Evolutionary conservation across 2,329 filamentous ascomycete species (phyloP), one percentile per base, ranked within the genome.

Genomic region (Septoria linicola): DNA sequence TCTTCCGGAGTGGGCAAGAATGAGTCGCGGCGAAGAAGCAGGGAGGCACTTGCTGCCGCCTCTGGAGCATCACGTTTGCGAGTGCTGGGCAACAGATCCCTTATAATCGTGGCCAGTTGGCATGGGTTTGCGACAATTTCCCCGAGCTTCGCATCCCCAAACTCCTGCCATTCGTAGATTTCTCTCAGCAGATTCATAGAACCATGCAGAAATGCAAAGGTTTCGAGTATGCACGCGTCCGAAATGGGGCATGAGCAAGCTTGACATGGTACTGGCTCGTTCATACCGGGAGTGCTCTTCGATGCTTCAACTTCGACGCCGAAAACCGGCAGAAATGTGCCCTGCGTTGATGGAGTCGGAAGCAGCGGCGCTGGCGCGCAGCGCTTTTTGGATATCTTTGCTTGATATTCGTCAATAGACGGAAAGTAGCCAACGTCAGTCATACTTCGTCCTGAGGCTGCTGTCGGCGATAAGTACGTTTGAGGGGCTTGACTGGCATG

Each of bases 201-300:
- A 34, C 44, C 44, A 21, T 47, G 44, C n/a, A 47, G 44, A n/a
- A 47, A 11, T 19, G 44, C 44, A 14, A 47, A 27, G 3, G 44
- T 40, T 27, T 47, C 44, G 4, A 47, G 23, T 25, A 47, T 47
- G 35, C 44, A 47, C 2, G 44, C 34, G 13, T 47, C 44, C 20
- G 35, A 39, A 10, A 40, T 47, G 4, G 44, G 35, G 14, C 44
- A 47, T 3, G 44, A 40, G 20, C 44, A 47, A 4, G 44, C 13
- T 16, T 40, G 44, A 21, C 16, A 14, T n/a, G 44, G 44, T 17
- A 31, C 23, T 3, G 44, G 14, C 35, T 47, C 44, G 25, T 34
- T 47, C 44, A 47, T 47, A 30, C 39, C 44, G 17, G 43, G 20
- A 36, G 32, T 19, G 6, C n/a, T n/a, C n/a, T n/a, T n/a, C n/a